Base-by-base conservation (phyloP, 371 early-diverging fungal species). In the Nematocida ironsii region DNA sequence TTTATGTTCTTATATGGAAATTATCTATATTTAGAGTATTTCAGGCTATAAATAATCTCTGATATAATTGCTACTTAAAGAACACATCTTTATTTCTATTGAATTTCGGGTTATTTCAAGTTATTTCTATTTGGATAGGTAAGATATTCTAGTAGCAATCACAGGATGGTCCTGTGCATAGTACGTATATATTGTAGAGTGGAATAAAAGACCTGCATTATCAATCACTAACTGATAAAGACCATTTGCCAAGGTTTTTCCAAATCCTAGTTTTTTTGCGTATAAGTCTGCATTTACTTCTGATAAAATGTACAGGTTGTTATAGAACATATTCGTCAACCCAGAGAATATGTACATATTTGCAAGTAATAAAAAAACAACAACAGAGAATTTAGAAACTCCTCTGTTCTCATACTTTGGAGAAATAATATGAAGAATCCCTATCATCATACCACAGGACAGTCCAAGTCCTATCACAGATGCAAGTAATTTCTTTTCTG, bases 231-330 rank as follows among this genome's bases (percentile, higher is more conserved):
- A 85, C 40, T 80, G 57, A 71, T 66, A 88, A 4, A 88, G 73
- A 20, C 85, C 82, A 42, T 56, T 74, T 16, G 82, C 84, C 20
- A 88, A 68, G 45, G 62, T 68, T 55, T 61, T 40, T 1, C 67
- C 80, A 82, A 82, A 88, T 48, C 83, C 82, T 27, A 81, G 82
- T 16, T 64, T 55, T 66, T 85, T 86, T 9, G 88, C 84, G 73
- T 85, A 69, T 7, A 84, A 5, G 76, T 88, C 88, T n/a, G 88
- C 83, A 72, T 78, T 73, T 54, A 86, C 78, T 66, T 88, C 88
- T 27, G 87, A 71, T 3, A 62, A 87, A 50, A 86, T 85, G 20
- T 69, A 81, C 16, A 87, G 58, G 58, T 86, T 86, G 70, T 87
- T 84, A 40, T 85, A 60, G 23, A 82, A 54, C 66, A 87, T 81